Evolutionary conservation across 2,329 filamentous ascomycete genomes (phyloP), one percentile per base, ranked within the genome.

Genomic region (Ophiosphaerella herpotricha): DNA sequence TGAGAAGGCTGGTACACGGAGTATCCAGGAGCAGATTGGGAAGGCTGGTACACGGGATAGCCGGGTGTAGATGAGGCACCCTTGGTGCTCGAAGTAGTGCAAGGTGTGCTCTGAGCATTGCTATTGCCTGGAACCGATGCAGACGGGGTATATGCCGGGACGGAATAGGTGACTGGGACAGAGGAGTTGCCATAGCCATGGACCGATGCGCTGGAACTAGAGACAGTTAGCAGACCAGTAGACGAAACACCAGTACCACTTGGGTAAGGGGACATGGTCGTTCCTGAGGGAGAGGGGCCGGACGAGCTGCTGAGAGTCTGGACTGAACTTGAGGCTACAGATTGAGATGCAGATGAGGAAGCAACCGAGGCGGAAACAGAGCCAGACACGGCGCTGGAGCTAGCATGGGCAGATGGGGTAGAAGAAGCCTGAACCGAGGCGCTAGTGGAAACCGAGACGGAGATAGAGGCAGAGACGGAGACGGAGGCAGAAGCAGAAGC

Each of bases 31-130:
- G 38, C 16, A 3, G 38, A 40, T 29, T 8, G 26, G 7, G 38
- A 40, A 14, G 24, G 21, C 7, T 16, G 21, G 29, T 40, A 40
- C 23, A 33, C 40, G 6, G 40, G 29, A 29, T 43, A 34, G 7
- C 31, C 40, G 33, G 40, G 40, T 5, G 40, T 39, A 21, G 43
- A 39, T 12, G 43, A 46, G 33, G 43, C 36, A 23, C 24, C 36
- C 26, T 29, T 29, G 26, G 11, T 11, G 33, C 23, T 42, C 4
- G 45, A 42, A 16, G 45, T 41, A 13, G 24, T 48, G 45, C 45
- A 48, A 32, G 45, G 24, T 11, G 45, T 29, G 26, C 26, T 48
- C 7, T 36, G 21, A 18, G 36, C 29, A 11, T 46, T 29, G 38
- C 32, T 23, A 11, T 23, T 29, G 24, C 14, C 6, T 12, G 36